Evolutionary conservation across 78 protist genomes (phyloP), one percentile per base, ranked within the genome.

Genomic region (Speleostelium caveatum): DNA sequence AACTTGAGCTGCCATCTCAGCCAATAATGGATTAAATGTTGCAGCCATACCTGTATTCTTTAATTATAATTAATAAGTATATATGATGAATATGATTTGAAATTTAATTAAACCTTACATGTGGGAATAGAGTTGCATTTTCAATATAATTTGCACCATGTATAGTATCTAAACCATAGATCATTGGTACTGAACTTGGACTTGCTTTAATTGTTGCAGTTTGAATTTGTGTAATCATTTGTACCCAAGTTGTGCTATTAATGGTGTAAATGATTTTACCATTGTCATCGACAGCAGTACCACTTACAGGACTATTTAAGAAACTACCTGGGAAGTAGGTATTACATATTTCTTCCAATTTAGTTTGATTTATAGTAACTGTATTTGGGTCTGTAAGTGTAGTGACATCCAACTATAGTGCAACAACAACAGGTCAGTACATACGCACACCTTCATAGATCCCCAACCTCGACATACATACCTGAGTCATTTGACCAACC

Each of bases 401-500:
- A 22, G 73, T 55, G 55, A 79, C 67, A 55, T 79, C 88, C 88
- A 79, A 79, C 88, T 79, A 53, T 16, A 67, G 24, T 41, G 2
- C 21, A 63, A 63, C 28, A 33, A 32, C 28, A 14, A 39, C 19
- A 41, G 36, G n/a, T n/a, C n/a, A n/a, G n/a, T n/a, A n/a, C n/a
- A n/a, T n/a, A n/a, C n/a, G n/a, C n/a, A n/a, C n/a, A n/a, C n/a
- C n/a, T 5, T 38, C n/a, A 6, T 66, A 17, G 38, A 14, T 6
- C 17, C 7, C 19, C 17, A 66, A 39, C 0, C 2, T n/a, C n/a
- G 19, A n/a, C 8, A 12, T 60, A 75, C 71, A 19, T 86, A 86
- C 92, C 38, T 86, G 92, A 86, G 92, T 86, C 92, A 86, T 86
- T 86, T 86, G 92, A 38, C 92, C 92, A 65, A 86, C 58, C n/a